Percentiles rank a stretch among this genome's conserved stretches.
Evolutionary conservation across 805 yeast genomes (phyloP).

Genomic region (Candida chauliodis): DNA sequence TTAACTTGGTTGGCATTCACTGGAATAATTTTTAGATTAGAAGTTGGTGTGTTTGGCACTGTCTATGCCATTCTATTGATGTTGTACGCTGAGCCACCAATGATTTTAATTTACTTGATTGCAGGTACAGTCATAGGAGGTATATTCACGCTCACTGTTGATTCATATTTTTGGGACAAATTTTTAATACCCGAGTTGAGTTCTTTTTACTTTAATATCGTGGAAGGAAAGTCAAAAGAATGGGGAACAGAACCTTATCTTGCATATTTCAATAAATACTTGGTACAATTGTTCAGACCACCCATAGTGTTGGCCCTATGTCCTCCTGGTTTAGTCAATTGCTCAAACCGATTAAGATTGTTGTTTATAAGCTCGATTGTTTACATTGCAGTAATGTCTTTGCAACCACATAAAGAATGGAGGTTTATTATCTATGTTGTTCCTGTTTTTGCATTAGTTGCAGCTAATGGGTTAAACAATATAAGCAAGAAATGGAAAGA

Average conservation of each 20-base stretch:
- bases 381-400: slow-evolving; percentile 63
- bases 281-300: slow-evolving; percentile 35
- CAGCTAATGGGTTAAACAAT: slow-evolving; percentile 55
- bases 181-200: slow-evolving; percentile 68
- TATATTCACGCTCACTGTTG: slow-evolving; percentile 47
- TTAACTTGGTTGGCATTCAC: slow-evolving; percentile 56
- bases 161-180: slow-evolving; percentile 72
- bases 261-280: slow-evolving; percentile 60
- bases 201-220: slow-evolving; percentile 69
- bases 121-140: slow-evolving; percentile 55
- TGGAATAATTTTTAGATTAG: slow-evolving; percentile 70
- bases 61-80: slow-evolving; percentile 44
- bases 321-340: slow-evolving; percentile 40
- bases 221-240: slow-evolving; percentile 65
- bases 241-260: slow-evolving; percentile 85
- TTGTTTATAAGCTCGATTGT: slow-evolving; percentile 49
- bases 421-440: slow-evolving; percentile 75
- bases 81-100: slow-evolving; percentile 7
- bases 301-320: slow-evolving; percentile 41
- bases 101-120: slow-evolving; percentile 28
- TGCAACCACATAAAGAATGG: slow-evolving; percentile 94
- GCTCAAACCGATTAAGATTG: slow-evolving; percentile 38
- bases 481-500: slow-evolving; percentile 17
- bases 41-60: slow-evolving; percentile 53
- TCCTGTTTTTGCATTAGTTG: slow-evolving; percentile 64